Evolutionary conservation across 495 filamentous ascomycete genomes (phyloP), one percentile per base, ranked within the genome.

Genomic region (Darksidea phi): DNA sequence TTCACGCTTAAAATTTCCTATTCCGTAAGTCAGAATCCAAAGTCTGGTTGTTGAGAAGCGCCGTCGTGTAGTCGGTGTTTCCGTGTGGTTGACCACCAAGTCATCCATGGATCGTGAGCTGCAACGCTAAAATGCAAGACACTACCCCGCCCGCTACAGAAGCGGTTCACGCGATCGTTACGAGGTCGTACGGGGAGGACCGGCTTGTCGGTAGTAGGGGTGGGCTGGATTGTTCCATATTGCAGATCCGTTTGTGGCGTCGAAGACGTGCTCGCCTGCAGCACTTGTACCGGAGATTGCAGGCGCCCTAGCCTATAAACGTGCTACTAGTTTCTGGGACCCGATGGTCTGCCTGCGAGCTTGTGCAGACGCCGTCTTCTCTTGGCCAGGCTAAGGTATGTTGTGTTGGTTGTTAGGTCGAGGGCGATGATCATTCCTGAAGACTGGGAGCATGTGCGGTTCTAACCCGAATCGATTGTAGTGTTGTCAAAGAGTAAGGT

Each of bases 341-440:
- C 64, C 87, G 86, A 25, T 82, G 73, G 54, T 82, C 85, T 13
- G 85, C 85, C 64, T 86, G 84, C 23, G 81, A 84, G 28, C 80
- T 82, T 52, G 81, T 80, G 37, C 80, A 65, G 49, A 86, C 64
- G 24, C 77, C 75, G 10, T n/a, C n/a, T n/a, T n/a, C n/a, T n/a
- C n/a, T n/a, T n/a, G n/a, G n/a, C 46, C 46, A 25, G 34, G 5
- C 23, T 59, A 34, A 7, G 61, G 61, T 0, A 23, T n/a, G 56
- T 54, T 0, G 54, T 64, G 17, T 41, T 18, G 13, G 25, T 11
- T 18, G 6, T 28, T 8, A 43, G 37, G 48, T 64, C 24, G 18
- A 64, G 26, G 13, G n/a, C 36, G 25, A 64, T 34, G 21, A 64
- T 24, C 48, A 54, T 53, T 1, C 55, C 61, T 13, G 52, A 43